Conservation (phyloP, 345 rosid genomes). For the Aurinia saxatilis region DNA sequence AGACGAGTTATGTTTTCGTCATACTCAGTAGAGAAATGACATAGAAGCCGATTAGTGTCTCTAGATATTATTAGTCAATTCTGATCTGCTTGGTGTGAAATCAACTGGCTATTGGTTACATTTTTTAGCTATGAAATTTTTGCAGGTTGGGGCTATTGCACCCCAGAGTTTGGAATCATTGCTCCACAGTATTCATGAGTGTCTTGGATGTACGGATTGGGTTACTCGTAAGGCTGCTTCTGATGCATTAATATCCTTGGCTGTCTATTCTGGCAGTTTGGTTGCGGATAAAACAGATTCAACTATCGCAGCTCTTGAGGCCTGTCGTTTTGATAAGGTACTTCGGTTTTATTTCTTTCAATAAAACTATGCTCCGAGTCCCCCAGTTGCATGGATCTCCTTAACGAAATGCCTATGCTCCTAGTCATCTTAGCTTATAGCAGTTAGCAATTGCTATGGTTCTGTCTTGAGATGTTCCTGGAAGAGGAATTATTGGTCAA, state of each 20-base stretch:
- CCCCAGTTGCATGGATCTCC: background rate
- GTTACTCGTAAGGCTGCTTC: slow-evolving; percentile 91
- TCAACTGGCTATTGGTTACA: background rate
- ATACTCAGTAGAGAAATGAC: background rate
- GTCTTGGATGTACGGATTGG: slow-evolving; percentile 89
- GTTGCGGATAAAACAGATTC: slow-evolving; percentile 58
- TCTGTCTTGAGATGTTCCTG: background rate
- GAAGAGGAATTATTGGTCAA: background rate
- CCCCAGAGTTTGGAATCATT: slow-evolving; percentile 72
- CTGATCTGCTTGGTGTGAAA: slow-evolving; percentile 6
- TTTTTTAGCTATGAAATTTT: background rate
- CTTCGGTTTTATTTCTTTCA: background rate
- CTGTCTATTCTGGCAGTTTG: slow-evolving; percentile 67
- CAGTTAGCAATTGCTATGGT: background rate
- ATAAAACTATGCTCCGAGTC: background rate
- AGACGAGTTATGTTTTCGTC: background rate
- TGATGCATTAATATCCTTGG: slow-evolving; percentile 69
- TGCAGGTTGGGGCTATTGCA: slow-evolving; percentile 86
- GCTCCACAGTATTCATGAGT: slow-evolving; percentile 75
- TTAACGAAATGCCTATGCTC: background rate
- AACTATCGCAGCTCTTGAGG: slow-evolving; percentile 65
- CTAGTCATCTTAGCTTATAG: background rate
- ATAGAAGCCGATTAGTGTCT: background rate
- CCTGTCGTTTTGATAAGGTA: slow-evolving; percentile 94
- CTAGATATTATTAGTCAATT: background rate